Evolutionary conservation across 2,329 filamentous ascomycete genomes (phyloP).

Genomic region (Cercospora citrullina): DNA sequence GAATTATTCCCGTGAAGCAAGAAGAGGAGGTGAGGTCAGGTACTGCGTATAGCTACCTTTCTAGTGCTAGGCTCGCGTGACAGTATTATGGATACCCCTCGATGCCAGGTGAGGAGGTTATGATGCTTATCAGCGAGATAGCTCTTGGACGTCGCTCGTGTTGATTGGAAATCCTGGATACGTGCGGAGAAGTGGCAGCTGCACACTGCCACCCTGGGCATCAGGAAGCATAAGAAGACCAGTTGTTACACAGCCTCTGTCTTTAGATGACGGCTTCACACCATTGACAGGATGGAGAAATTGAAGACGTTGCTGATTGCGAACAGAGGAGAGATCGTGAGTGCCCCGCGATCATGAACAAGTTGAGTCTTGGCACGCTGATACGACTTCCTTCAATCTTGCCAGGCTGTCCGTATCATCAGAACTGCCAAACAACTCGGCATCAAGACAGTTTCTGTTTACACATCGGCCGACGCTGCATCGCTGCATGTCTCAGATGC

Average conservation of each 20-base stretch:
- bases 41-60: slow-evolving; percentile 11
- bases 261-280: background rate
- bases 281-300: slow-evolving; percentile 40
- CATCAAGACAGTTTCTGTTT: slow-evolving; percentile 58
- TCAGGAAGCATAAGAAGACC: background rate
- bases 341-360: background rate
- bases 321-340: slow-evolving; percentile 59
- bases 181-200: background rate
- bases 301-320: slow-evolving; percentile 58
- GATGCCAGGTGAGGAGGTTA: slow-evolving; percentile 10
- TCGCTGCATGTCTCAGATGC: slow-evolving; percentile 57
- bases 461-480: slow-evolving; percentile 57
- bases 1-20: background rate
- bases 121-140: slow-evolving; percentile 25
- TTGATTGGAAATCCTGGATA: background rate
- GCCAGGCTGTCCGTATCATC: slow-evolving; percentile 48
- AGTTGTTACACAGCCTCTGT: background rate
- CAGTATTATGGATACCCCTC: slow-evolving; percentile 12
- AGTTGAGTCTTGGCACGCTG: slow-evolving; percentile 3
- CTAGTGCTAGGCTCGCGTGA: slow-evolving; percentile 5
- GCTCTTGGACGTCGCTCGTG: slow-evolving; percentile 5
- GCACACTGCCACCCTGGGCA: background rate
- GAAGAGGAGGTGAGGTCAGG: slow-evolving; percentile 11
- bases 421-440: slow-evolving; percentile 52
- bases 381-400: slow-evolving; percentile 1